Base-by-base conservation (phyloP, 768 basidiomycete species). In the Panellus pusillus region DNA sequence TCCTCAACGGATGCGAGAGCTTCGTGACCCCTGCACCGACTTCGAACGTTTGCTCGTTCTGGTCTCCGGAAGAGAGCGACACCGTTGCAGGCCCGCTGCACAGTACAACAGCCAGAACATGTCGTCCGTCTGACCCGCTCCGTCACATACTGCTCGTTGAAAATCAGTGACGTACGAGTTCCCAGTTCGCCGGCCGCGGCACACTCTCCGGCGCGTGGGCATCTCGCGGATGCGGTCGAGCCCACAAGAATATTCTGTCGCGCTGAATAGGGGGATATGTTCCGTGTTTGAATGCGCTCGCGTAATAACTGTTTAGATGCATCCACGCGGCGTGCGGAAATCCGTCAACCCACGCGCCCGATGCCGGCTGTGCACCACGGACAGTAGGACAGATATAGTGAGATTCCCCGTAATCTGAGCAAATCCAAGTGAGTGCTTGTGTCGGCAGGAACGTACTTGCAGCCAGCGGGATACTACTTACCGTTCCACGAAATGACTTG, bases 401-500 rank as follows among this genome's bases (percentile, higher is more conserved):
- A 12, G 75, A 76, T 65, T 80, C 80, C 52, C 75, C 76, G 55
- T 59, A 59, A 29, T 59, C 58, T 59, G 28, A 29, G 37, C 17
- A 36, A 14, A 11, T 44, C 9, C 32, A 46, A 14, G 15, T 8
- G 19, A 31, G 42, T 11, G n/a, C n/a, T n/a, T n/a, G 19, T 29
- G 19, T 12, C 17, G 19, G 14, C 8, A 18, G 4, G 17, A 5
- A 38, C 19, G 4, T 7, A 17, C 37, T 29, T 18, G 4, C 45
- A 12, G 15, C n/a, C n/a, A n/a, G n/a, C n/a, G n/a, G n/a, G n/a
- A n/a, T n/a, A n/a, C n/a, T n/a, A n/a, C 2, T 6, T 24, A 68
- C 82, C 77, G 68, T 83, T 83, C 81, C 80, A 83, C 36, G 78
- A 81, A 48, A 79, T 70, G 58, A 82, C 74, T 65, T 82, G 77